Evolutionary conservation across 106 monocot genomes (phyloP).

Genomic region (Dendrobium officinale): DNA sequence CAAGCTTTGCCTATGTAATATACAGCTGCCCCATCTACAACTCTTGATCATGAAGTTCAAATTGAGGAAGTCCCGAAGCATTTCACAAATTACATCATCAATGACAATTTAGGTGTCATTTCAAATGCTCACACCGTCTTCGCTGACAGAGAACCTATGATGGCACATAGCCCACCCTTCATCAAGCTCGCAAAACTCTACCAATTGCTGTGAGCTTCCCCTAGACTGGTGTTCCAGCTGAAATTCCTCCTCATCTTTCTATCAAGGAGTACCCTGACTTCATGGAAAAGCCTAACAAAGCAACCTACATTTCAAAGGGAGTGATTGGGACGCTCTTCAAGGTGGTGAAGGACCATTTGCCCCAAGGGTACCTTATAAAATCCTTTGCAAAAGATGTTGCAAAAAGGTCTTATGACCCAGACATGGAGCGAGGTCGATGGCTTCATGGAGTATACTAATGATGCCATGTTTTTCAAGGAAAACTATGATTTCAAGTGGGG

Average conservation of each 20-base stretch:
- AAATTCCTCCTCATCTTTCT: conserved; percentile 41
- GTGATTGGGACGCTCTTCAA: conserved; percentile 84
- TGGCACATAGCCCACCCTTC: conserved; percentile 42
- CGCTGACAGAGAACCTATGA: conserved; percentile 48
- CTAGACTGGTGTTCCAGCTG: conserved; percentile 74
- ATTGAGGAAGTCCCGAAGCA: conserved; percentile 80
- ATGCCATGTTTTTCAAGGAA: conserved; percentile 49
- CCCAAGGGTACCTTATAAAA: conserved; percentile 14
- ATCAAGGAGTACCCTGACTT: conserved; percentile 79
- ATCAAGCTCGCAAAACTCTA: conserved; percentile 59
- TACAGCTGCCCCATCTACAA: conserved; percentile 39
- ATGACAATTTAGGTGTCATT: conserved; percentile 80
- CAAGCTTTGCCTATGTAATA: conserved; percentile 72
- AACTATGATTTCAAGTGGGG: conserved; percentile 78
- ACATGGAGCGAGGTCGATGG: conserved; percentile 76
- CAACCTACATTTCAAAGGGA: conserved; percentile 54
- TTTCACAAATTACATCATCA: conserved; percentile 76
- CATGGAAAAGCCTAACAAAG: conserved; percentile 72
- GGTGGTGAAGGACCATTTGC: conserved; percentile 33
- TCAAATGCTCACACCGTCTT: conserved; percentile 86
- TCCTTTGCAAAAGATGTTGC: conserved; percentile 53
- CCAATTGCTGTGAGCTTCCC: conserved; percentile 87
- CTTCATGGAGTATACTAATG: conserved; percentile 36
- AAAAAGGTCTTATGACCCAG: conserved; percentile 35
- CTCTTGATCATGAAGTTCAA: conserved; percentile 66